These are phyloP conservation scores for Dictyostelium firmibasis DNA, from an alignment of 78 protist genomes.

Conservation along the genomic window DNA sequence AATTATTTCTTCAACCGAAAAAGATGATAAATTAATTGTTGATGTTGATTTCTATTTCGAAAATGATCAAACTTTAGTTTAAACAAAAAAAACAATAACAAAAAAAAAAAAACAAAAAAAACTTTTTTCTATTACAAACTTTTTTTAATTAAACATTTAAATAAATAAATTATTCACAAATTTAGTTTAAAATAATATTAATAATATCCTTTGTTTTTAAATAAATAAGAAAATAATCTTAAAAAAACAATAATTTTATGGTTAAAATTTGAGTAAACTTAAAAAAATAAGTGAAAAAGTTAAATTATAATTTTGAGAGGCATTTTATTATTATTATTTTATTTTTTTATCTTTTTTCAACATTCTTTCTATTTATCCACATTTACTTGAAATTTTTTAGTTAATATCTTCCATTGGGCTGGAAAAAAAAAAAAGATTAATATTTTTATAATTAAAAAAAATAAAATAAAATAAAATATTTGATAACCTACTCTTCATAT, in stretches of 20 bases:
- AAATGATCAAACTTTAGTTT: neutral
- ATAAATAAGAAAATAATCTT: too few species aligned
- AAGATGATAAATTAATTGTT: conserved; percentile 10
- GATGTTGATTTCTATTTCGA: conserved; percentile 6
- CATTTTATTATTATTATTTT: neutral
- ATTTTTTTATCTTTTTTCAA: neutral
- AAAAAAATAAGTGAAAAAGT: neutral
- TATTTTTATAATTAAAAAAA: neutral
- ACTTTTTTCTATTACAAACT: neutral
- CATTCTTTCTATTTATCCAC: neutral
- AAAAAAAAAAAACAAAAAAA: neutral
- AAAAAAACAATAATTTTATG: neutral
- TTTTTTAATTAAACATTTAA: neutral
- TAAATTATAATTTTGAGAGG: neutral
- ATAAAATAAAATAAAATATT: neutral
- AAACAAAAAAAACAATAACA: neutral
- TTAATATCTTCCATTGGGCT: conserved; percentile 3
- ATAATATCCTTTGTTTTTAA: too few species aligned
- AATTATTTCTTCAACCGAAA: neutral
- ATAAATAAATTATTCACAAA: neutral
- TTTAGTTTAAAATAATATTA: neutral
- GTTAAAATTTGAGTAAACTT: neutral
- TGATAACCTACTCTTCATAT: neutral
- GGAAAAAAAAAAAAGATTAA: neutral
- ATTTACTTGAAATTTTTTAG: neutral